Conservation (phyloP, 441 rosid species). For the Pelargonium fulgidum region DNA sequence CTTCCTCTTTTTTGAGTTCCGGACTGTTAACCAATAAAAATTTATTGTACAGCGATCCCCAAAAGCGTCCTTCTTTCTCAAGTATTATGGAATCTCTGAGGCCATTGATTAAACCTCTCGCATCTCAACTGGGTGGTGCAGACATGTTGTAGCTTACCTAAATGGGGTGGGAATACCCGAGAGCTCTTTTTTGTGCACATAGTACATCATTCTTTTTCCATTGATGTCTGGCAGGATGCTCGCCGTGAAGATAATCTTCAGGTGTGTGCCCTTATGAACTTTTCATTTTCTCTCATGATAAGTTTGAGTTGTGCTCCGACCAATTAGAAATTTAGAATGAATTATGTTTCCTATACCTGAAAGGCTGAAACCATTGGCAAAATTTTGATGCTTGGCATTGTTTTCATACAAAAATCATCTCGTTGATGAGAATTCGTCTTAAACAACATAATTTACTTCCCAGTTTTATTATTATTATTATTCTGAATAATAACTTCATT, state of each 20-base stretch:
- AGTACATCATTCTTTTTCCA: conserved; percentile 50
- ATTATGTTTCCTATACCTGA: too few relatives aligned
- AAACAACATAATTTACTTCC: too few relatives aligned
- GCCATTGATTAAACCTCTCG: conserved; percentile 59
- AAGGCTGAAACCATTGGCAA: too few relatives aligned
- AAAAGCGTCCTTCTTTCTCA: conserved; percentile 94
- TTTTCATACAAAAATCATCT: too few relatives aligned
- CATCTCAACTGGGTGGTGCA: conserved; percentile 45
- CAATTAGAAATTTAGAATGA: too few relatives aligned
- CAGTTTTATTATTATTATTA: too few relatives aligned
- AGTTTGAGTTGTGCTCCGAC: too few relatives aligned
- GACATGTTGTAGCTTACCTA: conserved; percentile 46
- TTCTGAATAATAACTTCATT: too few relatives aligned
- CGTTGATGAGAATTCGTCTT: too few relatives aligned
- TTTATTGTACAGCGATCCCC: conserved; percentile 61
- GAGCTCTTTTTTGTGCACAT: conserved; percentile 44
- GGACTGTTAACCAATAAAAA: conserved; percentile 9
- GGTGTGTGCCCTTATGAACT: conserved; percentile 26
- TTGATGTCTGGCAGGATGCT: conserved; percentile 39
- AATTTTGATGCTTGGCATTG: too few relatives aligned
- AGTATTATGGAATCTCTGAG: conserved; percentile 74
- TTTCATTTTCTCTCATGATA: background rate
- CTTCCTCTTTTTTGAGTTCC: conserved; percentile 7
- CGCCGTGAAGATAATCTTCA: conserved; percentile 29
- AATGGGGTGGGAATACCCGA: conserved; percentile 18